These are phyloP conservation scores for Ascochyta lentis DNA, from an alignment of 2,329 filamentous ascomycete species.

Conservation along the genomic window DNA sequence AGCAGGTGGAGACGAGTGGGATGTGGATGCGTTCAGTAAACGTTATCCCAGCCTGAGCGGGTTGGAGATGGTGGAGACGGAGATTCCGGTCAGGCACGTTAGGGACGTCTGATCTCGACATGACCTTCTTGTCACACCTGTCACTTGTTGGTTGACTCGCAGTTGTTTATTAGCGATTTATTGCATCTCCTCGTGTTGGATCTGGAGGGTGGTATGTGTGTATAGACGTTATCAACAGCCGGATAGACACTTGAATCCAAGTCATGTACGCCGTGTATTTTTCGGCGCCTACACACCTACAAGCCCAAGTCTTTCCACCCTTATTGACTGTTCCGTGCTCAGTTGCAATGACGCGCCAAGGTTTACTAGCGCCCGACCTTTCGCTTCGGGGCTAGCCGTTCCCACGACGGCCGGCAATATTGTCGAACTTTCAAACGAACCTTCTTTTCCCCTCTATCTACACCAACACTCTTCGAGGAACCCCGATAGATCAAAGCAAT, in stretches of 20 bases:
- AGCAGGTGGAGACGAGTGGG: slow-evolving; percentile 60
- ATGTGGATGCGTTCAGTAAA: slow-evolving; percentile 74
- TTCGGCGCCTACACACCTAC: not conserved
- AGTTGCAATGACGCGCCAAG: slow-evolving; percentile 1
- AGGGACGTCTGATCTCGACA: not conserved
- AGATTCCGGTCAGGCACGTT: slow-evolving; percentile 48
- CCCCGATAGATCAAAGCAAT: slow-evolving; percentile 51
- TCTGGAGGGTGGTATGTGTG: not conserved
- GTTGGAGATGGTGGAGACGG: slow-evolving; percentile 87
- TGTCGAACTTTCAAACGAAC: slow-evolving; percentile 20
- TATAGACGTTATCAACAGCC: not conserved
- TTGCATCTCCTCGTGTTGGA: not conserved
- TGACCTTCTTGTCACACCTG: not conserved
- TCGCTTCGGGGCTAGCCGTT: slow-evolving; percentile 12
- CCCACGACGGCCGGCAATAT: slow-evolving; percentile 3
- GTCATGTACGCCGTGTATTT: not conserved
- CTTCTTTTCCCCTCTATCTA: slow-evolving; percentile 26
- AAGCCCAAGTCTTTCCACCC: not conserved
- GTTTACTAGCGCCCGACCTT: not conserved
- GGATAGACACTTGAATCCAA: not conserved
- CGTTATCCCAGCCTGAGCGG: slow-evolving; percentile 84
- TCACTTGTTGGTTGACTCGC: not conserved
- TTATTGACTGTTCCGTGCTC: no score
- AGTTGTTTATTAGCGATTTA: slow-evolving; percentile 6
- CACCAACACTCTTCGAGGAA: slow-evolving; percentile 53